Evolutionary conservation across 768 basidiomycete genomes (phyloP).

Genomic region (Rhodotorula kratochvilovae): DNA sequence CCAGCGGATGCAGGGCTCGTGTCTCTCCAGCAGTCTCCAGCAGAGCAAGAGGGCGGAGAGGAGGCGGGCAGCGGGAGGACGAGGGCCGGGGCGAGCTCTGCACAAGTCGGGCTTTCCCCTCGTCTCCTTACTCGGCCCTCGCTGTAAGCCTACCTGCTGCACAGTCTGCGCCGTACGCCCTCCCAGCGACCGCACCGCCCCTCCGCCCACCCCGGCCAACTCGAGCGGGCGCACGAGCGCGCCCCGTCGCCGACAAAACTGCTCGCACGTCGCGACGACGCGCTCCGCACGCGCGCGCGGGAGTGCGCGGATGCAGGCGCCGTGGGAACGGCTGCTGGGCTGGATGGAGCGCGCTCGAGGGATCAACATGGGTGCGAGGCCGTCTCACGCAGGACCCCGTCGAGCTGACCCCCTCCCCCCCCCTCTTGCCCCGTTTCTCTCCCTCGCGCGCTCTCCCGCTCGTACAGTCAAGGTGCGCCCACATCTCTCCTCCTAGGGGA

Average conservation of each 20-base stretch:
- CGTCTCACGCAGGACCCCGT: background rate
- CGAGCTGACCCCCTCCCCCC: background rate
- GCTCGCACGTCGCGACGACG: background rate
- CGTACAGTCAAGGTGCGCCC: constrained; percentile 24
- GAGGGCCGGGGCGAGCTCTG: background rate
- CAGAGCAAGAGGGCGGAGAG: too few relatives aligned
- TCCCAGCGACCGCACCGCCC: too few relatives aligned
- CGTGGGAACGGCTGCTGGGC: too few relatives aligned
- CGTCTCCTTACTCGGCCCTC: background rate
- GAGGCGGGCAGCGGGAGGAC: too few relatives aligned
- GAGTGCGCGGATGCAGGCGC: too few relatives aligned
- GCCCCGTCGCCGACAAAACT: background rate
- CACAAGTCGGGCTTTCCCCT: background rate
- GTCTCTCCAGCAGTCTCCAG: too few relatives aligned
- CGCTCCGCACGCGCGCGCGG: too few relatives aligned
- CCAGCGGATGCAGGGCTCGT: too few relatives aligned
- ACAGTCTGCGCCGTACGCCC: background rate
- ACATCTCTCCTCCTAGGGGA: background rate
- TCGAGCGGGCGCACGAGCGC: background rate
- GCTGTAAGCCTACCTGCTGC: background rate
- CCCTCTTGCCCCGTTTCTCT: too few relatives aligned
- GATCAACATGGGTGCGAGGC: background rate
- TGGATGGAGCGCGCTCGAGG: too few relatives aligned
- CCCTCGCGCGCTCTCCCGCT: background rate
- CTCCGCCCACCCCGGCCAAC: too few relatives aligned